Conservation (phyloP, 495 filamentous ascomycete genomes). For the Neurospora pannonica region DNA sequence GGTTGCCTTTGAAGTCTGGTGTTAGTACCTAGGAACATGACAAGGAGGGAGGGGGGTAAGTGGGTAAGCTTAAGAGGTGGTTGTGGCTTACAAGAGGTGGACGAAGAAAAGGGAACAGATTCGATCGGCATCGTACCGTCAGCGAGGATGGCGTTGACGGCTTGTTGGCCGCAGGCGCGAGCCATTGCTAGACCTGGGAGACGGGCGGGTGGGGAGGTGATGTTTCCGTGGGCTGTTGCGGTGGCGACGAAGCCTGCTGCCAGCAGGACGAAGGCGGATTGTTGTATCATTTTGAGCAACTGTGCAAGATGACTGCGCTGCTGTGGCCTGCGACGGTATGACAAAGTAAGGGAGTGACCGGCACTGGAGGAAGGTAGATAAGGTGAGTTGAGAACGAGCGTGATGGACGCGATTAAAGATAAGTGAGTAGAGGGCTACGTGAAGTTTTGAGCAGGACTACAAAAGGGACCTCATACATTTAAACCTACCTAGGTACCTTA, state of each 20-base stretch:
- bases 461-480: too few species aligned
- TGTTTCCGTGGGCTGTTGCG: constrained; percentile 53
- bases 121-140: constrained; percentile 42
- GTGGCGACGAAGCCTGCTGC: constrained; percentile 39
- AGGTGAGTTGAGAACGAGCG: neutral
- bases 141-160: constrained; percentile 43
- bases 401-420: neutral
- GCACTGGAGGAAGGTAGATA: constrained; percentile 9
- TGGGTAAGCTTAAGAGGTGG: neutral
- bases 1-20: too few species aligned
- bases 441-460: neutral
- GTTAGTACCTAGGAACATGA: too few species aligned
- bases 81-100: neutral
- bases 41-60: neutral
- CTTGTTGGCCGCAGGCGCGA: constrained; percentile 49
- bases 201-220: constrained; percentile 48
- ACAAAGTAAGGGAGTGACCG: constrained; percentile 15
- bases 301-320: neutral
- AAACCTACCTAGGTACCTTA: too few species aligned
- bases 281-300: neutral
- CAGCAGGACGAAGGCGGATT: constrained; percentile 13
- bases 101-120: constrained; percentile 1
- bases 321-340: neutral
- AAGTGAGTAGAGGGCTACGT: neutral
- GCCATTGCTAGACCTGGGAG: constrained; percentile 51